These are phyloP conservation scores for Babesia sp. DNA, from an alignment of 169 alveolate species.

Conservation along the genomic window DNA sequence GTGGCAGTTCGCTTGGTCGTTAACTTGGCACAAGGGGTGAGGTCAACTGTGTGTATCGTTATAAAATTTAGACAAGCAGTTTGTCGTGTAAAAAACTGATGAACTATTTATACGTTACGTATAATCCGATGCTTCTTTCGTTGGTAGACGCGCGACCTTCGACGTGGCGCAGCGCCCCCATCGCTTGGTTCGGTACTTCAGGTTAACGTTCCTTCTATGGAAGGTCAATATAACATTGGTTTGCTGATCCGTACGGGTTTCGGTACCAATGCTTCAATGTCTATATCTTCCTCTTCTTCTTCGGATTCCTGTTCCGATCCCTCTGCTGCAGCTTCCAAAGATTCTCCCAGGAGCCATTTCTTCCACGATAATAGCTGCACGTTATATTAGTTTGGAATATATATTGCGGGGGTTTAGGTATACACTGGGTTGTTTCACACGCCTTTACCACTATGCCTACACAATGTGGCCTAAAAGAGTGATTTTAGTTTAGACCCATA, in stretches of 20 bases:
- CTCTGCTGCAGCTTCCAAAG: neutral
- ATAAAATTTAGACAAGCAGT: too few relatives aligned
- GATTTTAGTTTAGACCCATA: constrained; percentile 25
- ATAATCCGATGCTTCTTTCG: neutral
- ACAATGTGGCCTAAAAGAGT: constrained; percentile 34
- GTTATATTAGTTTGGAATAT: neutral
- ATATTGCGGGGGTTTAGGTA: neutral
- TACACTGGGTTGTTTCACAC: constrained; percentile 4
- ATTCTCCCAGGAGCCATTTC: constrained; percentile 64
- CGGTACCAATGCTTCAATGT: constrained; percentile 68
- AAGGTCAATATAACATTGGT: constrained; percentile 27
- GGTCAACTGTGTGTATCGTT: too few relatives aligned
- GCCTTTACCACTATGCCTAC: constrained; percentile 41
- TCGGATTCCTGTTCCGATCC: constrained; percentile 42
- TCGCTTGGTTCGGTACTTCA: neutral
- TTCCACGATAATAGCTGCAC: constrained; percentile 62
- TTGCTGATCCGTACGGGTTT: constrained; percentile 56
- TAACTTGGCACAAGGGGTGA: too few relatives aligned
- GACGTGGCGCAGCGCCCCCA: constrained; percentile 9
- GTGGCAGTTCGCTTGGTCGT: too few relatives aligned
- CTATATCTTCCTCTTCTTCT: constrained; percentile 63
- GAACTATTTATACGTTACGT: neutral
- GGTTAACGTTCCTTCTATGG: neutral
- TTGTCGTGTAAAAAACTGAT: neutral
- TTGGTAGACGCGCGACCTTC: neutral